Evolutionary conservation across 495 filamentous ascomycete genomes (phyloP).

Genomic region (Cryomyces minteri): DNA sequence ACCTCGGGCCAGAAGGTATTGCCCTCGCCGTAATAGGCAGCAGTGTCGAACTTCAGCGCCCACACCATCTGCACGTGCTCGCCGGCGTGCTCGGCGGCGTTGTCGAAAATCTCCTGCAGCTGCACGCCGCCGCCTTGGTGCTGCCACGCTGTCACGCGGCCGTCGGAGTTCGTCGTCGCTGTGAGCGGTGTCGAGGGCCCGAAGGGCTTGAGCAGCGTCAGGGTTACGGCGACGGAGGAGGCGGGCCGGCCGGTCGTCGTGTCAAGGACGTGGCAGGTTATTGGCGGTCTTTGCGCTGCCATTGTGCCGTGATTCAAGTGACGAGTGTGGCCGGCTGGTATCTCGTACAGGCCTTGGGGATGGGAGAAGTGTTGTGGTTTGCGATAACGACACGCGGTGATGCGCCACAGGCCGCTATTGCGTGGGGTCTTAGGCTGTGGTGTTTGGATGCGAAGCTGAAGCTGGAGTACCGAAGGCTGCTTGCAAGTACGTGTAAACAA

Average conservation of each 20-base stretch:
- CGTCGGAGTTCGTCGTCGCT: slow-evolving; percentile 66
- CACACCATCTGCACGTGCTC: slow-evolving; percentile 34
- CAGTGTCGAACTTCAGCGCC: slow-evolving; percentile 63
- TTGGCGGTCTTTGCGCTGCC: slow-evolving; percentile 35
- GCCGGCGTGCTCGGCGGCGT: slow-evolving; percentile 16
- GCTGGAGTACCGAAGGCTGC: too few species aligned
- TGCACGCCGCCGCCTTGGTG: slow-evolving; percentile 23
- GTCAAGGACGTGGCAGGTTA: slow-evolving; percentile 63
- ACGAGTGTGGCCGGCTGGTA: neutral
- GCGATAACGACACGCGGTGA: too few species aligned
- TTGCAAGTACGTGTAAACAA: too few species aligned
- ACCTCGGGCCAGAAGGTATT: slow-evolving; percentile 85
- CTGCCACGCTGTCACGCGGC: slow-evolving; percentile 66
- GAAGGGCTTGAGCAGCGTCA: slow-evolving; percentile 26
- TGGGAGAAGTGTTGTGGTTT: too few species aligned
- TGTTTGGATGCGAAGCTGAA: too few species aligned
- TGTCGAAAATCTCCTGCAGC: slow-evolving; percentile 28
- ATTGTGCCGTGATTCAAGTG: neutral
- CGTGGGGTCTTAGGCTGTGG: too few species aligned
- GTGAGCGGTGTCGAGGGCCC: slow-evolving; percentile 11
- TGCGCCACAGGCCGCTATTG: too few species aligned
- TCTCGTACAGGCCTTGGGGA: too few species aligned
- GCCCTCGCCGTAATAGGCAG: slow-evolving; percentile 51
- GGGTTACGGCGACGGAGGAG: slow-evolving; percentile 32
- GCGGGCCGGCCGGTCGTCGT: slow-evolving; percentile 48